Conservation (phyloP, 257 asterid species). For the Eucommia ulmoides region DNA sequence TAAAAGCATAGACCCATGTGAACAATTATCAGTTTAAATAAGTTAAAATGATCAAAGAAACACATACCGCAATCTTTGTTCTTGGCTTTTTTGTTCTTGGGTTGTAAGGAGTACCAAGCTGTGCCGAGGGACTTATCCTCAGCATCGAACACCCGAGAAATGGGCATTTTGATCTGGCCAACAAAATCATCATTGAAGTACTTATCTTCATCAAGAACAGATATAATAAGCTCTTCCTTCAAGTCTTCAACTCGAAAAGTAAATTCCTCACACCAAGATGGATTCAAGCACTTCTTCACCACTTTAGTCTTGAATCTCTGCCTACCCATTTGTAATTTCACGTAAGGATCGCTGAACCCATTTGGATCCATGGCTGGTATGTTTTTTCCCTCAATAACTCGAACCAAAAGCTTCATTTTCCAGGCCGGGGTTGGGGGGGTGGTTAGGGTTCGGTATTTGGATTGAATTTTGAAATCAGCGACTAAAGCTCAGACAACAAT, state of each 20-base stretch:
- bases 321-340: slow-evolving; percentile 74
- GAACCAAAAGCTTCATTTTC: slow-evolving; percentile 78
- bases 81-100: slow-evolving; percentile 71
- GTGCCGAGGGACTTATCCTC: slow-evolving; percentile 75
- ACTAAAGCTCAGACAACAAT: no score
- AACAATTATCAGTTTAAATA: not conserved
- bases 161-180: slow-evolving; percentile 64
- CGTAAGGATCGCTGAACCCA: slow-evolving; percentile 94
- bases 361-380: slow-evolving; percentile 80
- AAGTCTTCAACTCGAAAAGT: slow-evolving; percentile 70
- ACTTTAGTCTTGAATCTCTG: slow-evolving; percentile 72
- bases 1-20: no score
- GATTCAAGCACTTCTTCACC: slow-evolving; percentile 72
- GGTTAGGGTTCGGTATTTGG: no score
- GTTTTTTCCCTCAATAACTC: slow-evolving; percentile 77
- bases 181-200: slow-evolving; percentile 85
- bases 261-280: slow-evolving; percentile 96
- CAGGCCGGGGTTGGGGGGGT: no score
- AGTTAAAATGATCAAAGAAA: slow-evolving; percentile 1
- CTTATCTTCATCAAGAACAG: slow-evolving; percentile 88
- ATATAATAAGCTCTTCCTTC: slow-evolving; percentile 62
- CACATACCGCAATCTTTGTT: slow-evolving; percentile 66
- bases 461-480: no score
- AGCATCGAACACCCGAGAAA: slow-evolving; percentile 68
- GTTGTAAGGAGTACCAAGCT: slow-evolving; percentile 76